Evolutionary conservation across 2,329 filamentous ascomycete genomes (phyloP), one percentile per base, ranked within the genome.

Genomic region (Coniella lustricola): DNA sequence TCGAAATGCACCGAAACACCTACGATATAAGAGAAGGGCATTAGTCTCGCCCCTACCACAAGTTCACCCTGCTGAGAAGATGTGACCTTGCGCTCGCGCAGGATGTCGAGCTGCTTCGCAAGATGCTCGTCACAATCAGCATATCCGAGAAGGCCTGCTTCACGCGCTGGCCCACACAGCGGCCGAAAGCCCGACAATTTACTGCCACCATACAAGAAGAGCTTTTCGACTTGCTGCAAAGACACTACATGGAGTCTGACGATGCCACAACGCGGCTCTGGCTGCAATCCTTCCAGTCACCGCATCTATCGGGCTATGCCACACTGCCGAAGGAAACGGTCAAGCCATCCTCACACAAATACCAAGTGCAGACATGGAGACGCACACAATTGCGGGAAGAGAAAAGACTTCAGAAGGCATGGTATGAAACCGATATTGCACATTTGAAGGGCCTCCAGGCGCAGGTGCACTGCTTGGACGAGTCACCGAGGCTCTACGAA

Each of bases 101-200:
- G 7, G 61, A 65, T 46, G 41, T 64, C 12, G 55, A 59, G 25
- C 36, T 61, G 4, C 48, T 64, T 21, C 55, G 52, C 22, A 59
- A 53, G 37, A 54, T 62, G 49, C 54, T 64, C 7, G 42, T 54
- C 20, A 62, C 61, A 13, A 32, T 54, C 8, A 55, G 52, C 32
- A 14, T 13, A 8, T 31, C 29, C 14, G 45, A 51, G 9, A 20
- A 13, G 40, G 10, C 34, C 12, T 9, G 17, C 10, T 12, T 18
- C 8, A 4, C 8, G 16, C 8, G 20, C 16, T 20, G 8, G 22
- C 4, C 1, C 8, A 9, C 3, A 9, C 16, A 2, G 9, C 40
- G 17, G 41, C 25, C 41, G n/a, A 10, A 31, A 3, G 10, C 3
- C 3, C 16, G 7, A 13, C 7, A 3, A 21, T n/a, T 21, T 17